Evolutionary conservation across 495 filamentous ascomycete genomes (phyloP).

Genomic region (Astrocystis sublimbata): DNA sequence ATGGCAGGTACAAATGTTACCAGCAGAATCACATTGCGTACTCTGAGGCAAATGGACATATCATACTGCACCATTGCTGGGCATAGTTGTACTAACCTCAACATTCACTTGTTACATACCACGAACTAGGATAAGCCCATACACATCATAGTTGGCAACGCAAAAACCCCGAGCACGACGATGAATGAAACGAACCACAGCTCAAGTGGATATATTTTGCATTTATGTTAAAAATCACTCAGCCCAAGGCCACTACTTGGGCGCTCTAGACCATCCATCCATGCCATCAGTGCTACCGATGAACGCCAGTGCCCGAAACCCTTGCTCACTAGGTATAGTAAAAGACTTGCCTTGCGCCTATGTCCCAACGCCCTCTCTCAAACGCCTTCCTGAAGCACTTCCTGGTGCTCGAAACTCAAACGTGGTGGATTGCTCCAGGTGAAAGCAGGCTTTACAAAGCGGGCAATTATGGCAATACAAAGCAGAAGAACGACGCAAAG

Average conservation of each 20-base stretch:
- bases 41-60: too few species aligned
- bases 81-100: too few species aligned
- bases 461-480: slow-evolving; percentile 16
- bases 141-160: too few species aligned
- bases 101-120: too few species aligned
- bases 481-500: slow-evolving; percentile 5
- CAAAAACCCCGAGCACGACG: too few species aligned
- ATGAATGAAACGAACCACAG: neutral
- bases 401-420: neutral
- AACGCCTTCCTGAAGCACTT: slow-evolving; percentile 19
- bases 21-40: too few species aligned
- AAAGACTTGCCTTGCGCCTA: neutral
- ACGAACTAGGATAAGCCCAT: too few species aligned
- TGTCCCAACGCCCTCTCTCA: slow-evolving; percentile 9
- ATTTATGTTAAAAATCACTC: neutral
- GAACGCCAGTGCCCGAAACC: slow-evolving; percentile 5
- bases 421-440: slow-evolving; percentile 6
- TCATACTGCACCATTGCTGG: too few species aligned
- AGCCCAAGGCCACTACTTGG: neutral
- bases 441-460: slow-evolving; percentile 2
- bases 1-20: too few species aligned
- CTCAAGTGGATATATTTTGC: neutral
- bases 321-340: slow-evolving; percentile 9
- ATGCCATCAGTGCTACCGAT: neutral
- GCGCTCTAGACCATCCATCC: slow-evolving; percentile 10